phyloP scores from a whole-genome alignment of 129 eudicot genomes.

The Tagetes patula region DNA sequence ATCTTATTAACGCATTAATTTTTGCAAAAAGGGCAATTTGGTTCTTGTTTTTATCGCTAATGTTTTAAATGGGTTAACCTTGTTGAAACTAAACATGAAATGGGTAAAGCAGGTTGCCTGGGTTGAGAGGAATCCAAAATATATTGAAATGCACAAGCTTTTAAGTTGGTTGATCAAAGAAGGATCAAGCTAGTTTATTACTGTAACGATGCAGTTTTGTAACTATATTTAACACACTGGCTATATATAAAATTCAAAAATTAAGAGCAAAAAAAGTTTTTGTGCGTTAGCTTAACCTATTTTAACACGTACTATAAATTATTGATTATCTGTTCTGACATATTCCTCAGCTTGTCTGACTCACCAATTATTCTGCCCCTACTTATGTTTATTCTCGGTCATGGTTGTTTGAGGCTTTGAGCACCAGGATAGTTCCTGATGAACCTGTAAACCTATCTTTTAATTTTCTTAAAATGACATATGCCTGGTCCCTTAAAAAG shows the following conservation, averaged over 20 bases:
- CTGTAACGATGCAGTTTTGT: neutral
- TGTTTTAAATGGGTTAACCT: neutral
- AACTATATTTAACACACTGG: neutral
- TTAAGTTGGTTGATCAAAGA: neutral
- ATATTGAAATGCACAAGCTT: neutral
- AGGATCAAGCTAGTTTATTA: neutral
- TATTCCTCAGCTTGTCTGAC: neutral
- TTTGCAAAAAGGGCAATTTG: neutral
- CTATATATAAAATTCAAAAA: neutral
- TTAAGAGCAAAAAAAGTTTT: neutral
- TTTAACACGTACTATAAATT: neutral
- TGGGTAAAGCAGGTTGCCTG: neutral
- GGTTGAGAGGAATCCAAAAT: constrained; percentile 8
- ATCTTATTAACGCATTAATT: neutral
- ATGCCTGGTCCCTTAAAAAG: neutral
- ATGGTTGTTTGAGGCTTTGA: constrained; percentile 5
- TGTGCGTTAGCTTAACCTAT: neutral
- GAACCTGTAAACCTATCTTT: neutral
- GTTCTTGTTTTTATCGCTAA: neutral
- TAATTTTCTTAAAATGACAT: neutral
- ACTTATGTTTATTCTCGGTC: constrained; percentile 1
- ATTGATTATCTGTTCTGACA: neutral
- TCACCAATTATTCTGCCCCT: neutral
- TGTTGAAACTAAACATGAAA: neutral
- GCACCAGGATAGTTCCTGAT: constrained; percentile 17